phyloP scores from a whole-genome alignment of 2,329 filamentous ascomycete species.

The Cladosporium sp. region DNA sequence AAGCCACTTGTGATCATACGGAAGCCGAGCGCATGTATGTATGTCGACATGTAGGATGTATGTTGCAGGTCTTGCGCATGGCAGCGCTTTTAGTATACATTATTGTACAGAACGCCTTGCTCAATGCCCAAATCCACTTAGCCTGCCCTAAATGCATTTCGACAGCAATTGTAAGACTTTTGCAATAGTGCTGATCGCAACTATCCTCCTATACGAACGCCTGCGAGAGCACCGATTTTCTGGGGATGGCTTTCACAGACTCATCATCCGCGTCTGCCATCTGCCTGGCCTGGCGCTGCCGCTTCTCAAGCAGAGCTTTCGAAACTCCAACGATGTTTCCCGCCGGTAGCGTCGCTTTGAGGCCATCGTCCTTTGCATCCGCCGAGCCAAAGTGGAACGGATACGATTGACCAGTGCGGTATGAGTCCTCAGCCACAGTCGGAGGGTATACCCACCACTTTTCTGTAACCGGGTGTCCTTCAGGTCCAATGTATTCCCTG shows the following conservation, averaged over 20 bases:
- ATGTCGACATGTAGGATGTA: background rate
- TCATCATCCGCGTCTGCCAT: background rate
- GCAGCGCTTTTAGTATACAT: background rate
- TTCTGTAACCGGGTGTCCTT: conserved; percentile 46
- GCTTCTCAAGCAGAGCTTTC: conserved; percentile 23
- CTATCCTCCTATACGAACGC: background rate
- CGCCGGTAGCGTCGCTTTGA: conserved; percentile 25
- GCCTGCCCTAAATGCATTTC: background rate
- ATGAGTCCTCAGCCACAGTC: conserved; percentile 38
- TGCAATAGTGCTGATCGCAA: background rate
- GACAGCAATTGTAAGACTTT: background rate
- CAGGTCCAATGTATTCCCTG: conserved; percentile 40
- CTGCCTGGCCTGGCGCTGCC: background rate
- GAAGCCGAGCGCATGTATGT: no score
- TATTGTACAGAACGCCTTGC: background rate
- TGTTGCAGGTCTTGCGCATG: background rate
- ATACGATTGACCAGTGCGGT: conserved; percentile 36
- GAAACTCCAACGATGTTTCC: conserved; percentile 27
- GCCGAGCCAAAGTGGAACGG: conserved; percentile 34
- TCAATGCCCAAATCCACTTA: background rate
- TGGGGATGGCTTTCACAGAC: background rate
- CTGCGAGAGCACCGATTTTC: background rate
- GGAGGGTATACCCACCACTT: conserved; percentile 50
- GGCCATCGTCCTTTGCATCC: conserved; percentile 26
- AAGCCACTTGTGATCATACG: no score